Percentiles rank a stretch among this genome's conserved stretches.
These are phyloP conservation scores for Oryza australiensis DNA, from an alignment of 176 grass and related monocot species.

Conservation along the genomic window DNA sequence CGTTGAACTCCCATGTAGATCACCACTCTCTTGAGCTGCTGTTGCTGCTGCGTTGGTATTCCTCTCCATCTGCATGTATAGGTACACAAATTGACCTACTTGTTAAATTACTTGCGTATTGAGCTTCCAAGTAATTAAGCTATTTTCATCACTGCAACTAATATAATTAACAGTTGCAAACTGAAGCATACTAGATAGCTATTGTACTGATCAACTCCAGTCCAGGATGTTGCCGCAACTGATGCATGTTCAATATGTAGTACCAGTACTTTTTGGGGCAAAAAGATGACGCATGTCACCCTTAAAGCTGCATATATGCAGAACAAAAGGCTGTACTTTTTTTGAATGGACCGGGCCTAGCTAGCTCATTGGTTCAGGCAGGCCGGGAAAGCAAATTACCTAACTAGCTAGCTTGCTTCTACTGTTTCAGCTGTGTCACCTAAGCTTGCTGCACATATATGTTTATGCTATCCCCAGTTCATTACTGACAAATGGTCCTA, in stretches of 20 bases:
- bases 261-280: slow-evolving; percentile 31
- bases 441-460: not conserved
- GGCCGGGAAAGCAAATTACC: not conserved
- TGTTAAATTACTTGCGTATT: not conserved
- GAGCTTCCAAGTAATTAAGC: not conserved
- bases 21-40: not conserved
- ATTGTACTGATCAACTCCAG: not conserved
- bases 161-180: not conserved
- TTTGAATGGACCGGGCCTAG: slow-evolving; percentile 30
- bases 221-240: not conserved
- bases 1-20: not conserved
- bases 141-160: not conserved
- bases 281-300: slow-evolving; percentile 60
- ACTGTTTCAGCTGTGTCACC: not conserved
- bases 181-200: not conserved
- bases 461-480: not conserved
- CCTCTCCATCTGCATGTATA: not conserved
- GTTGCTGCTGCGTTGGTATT: not conserved
- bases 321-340: slow-evolving; percentile 43
- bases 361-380: not conserved
- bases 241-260: slow-evolving; percentile 6
- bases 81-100: not conserved
- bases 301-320: slow-evolving; percentile 66
- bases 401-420: not conserved
- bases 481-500: not conserved